phyloP scores from a whole-genome alignment of 495 filamentous ascomycete genomes.

The Chaetomium tenue region DNA sequence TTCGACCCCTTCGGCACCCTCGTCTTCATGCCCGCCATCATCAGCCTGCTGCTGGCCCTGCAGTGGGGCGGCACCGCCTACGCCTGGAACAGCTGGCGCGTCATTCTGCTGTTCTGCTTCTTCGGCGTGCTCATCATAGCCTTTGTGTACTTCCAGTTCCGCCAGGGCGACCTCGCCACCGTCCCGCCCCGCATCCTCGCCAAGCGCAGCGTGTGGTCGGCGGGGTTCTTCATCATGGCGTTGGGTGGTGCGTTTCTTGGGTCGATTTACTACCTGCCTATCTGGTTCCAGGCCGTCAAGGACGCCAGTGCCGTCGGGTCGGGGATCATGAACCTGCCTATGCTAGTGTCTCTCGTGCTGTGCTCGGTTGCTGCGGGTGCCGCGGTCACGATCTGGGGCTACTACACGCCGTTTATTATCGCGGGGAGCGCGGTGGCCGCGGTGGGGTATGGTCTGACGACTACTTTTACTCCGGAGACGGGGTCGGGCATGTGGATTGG shows the following conservation, averaged over 20 bases:
- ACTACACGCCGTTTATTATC: conserved; percentile 76
- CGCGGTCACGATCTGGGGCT: conserved; percentile 61
- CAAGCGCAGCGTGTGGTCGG: conserved; percentile 64
- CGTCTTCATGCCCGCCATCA: conserved; percentile 68
- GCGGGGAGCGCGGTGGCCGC: conserved; percentile 56
- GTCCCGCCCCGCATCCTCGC: conserved; percentile 67
- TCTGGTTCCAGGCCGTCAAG: conserved; percentile 89
- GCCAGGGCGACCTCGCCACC: conserved; percentile 65
- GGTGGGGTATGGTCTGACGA: conserved; percentile 68
- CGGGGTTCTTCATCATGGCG: conserved; percentile 53
- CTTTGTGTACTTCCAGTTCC: conserved; percentile 63
- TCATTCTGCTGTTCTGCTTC: conserved; percentile 70
- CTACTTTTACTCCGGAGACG: conserved; percentile 59
- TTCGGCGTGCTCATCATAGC: conserved; percentile 61
- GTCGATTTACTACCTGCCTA: conserved; percentile 70
- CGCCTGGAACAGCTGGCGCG: conserved; percentile 61
- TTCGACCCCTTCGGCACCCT: conserved; percentile 67
- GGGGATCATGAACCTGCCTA: conserved; percentile 74
- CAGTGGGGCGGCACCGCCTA: conserved; percentile 82
- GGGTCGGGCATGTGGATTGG: conserved; percentile 67
- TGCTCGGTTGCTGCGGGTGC: conserved; percentile 61
- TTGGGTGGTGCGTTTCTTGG: conserved; percentile 66
- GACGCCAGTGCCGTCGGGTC: conserved; percentile 63
- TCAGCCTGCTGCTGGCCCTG: conserved; percentile 72
- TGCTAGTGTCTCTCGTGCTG: conserved; percentile 64